Base-by-base conservation (phyloP, 2,329 filamentous ascomycete genomes). In the Fusarium udum region DNA sequence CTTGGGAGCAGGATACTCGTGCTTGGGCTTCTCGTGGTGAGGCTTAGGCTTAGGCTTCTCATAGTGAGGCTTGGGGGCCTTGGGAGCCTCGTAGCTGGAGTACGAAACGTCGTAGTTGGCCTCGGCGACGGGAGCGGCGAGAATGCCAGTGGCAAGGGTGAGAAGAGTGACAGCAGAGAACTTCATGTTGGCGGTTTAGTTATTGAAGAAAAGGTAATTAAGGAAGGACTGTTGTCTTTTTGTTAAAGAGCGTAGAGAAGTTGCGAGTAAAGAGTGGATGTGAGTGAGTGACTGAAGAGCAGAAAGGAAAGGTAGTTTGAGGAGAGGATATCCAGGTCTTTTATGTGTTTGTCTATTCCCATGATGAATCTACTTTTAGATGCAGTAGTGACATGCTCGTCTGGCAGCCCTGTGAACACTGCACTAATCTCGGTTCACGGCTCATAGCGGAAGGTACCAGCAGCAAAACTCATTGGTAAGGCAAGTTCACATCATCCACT, bases 111-210 rank as follows among this genome's bases (percentile, higher is more conserved):
- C 67, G 39, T 70, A 61, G 61, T 26, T 67, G 26, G 62, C 61
- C 40, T 71, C 68, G 18, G 68, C 51, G 39, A 71, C 68, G 4
- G 69, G 69, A 32, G 69, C 69, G 26, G 69, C 69, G 40, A 71
- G 48, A 34, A 71, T 71, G 52, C 68, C 67, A 7, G 69, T 71
- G 69, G 69, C 64, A 24, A 71, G 64, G 39, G 69, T 68, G 34
- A 71, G 68, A 68, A 71, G 56, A 11, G 69, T 72, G 57, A 71
- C 56, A 53, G 69, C 68, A 67, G 69, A 71, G 45, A 71, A 48
- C 69, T 71, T 71, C 69, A 71, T 71, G 24, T 49, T 71, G 63
- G 34, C 63, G 48, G 39, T 52, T 32, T 34, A 20, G 22, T 53
- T 49, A 4, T 34, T 46, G 24, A 39, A 28, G n/a, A 52, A 36